Percentiles rank a stretch among this genome's conserved stretches.
Conservation (phyloP, 2,329 filamentous ascomycete genomes). For the Ambrosiella xylebori region DNA sequence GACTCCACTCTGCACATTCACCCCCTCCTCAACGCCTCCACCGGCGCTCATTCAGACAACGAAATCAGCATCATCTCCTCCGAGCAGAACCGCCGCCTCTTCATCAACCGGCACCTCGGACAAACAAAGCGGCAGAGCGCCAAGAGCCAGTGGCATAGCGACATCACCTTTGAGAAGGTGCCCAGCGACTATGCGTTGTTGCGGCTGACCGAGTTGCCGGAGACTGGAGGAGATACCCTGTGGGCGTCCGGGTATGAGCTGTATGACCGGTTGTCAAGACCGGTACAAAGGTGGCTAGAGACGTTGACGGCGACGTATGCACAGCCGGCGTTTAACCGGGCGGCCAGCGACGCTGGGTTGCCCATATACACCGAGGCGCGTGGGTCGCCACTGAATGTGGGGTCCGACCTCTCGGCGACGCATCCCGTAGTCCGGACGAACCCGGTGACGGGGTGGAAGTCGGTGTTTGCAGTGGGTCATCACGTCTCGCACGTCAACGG, state of each 20-base stretch:
- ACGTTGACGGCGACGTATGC: conserved; percentile 37
- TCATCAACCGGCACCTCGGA: conserved; percentile 23
- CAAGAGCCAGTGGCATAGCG: conserved; percentile 38
- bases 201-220: conserved; percentile 34
- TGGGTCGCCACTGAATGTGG: conserved; percentile 34
- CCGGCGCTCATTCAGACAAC: conserved; percentile 35
- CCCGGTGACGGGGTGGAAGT: conserved; percentile 41
- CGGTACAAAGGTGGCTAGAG: conserved; percentile 41
- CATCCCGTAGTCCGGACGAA: conserved; percentile 41
- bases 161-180: conserved; percentile 47
- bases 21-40: conserved; percentile 35
- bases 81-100: conserved; percentile 33
- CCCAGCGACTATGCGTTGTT: conserved; percentile 47
- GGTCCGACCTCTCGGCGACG: conserved; percentile 28
- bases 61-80: conserved; percentile 50
- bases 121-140: conserved; percentile 27
- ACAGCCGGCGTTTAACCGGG: conserved; percentile 31
- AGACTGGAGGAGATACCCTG: conserved; percentile 42
- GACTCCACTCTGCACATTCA: conserved; percentile 43
- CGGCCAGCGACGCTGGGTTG: conserved; percentile 28
- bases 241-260: conserved; percentile 53
- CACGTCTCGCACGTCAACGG: conserved; percentile 35
- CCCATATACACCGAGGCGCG: conserved; percentile 28
- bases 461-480: conserved; percentile 33
- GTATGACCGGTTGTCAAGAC: conserved; percentile 43